Percentiles rank a stretch among this genome's conserved stretches.
phyloP scores from a whole-genome alignment of 345 rosid species.

The thale cress (Arabidopsis thaliana) region TAIR10.1 NC_003071.7:10267001-10267500 shows the following conservation, averaged over 20 bases:
- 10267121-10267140: slow-evolving; percentile 92
- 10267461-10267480: background rate
- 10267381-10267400: slow-evolving; percentile 25
- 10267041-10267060: no score
- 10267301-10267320: slow-evolving; percentile 25
- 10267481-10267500: background rate
- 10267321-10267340: slow-evolving; percentile 34
- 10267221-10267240: slow-evolving; percentile 77
- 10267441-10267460: slow-evolving; percentile 6
- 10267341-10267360: slow-evolving; percentile 16
- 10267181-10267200: slow-evolving; percentile 77
- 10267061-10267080: background rate
- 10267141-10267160: slow-evolving; percentile 68
- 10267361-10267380: background rate
- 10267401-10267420: slow-evolving; percentile 21
- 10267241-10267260: slow-evolving; percentile 54
- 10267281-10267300: background rate
- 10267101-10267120: slow-evolving; percentile 89
- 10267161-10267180: slow-evolving; percentile 91
- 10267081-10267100: background rate
- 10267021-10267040: slow-evolving; percentile 49
- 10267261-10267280: slow-evolving; percentile 24
- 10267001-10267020: slow-evolving; percentile 72
- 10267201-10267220: slow-evolving; percentile 85
- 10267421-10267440: slow-evolving; percentile 19